Base-by-base conservation (phyloP, 75 land plant genomes). In the Chamaecyparis obtusa region DNA sequence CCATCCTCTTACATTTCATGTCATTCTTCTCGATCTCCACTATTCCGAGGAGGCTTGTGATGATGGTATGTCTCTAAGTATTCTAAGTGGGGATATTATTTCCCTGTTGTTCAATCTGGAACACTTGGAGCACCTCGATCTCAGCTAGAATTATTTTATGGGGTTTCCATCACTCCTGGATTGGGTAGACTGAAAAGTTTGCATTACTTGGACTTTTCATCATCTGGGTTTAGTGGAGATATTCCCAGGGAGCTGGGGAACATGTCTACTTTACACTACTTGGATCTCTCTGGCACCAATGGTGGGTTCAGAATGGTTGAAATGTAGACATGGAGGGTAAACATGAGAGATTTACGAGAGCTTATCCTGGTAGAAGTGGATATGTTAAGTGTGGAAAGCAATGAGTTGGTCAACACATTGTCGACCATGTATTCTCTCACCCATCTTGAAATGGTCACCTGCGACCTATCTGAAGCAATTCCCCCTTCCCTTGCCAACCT, bases 231-330 rank as follows among this genome's bases (percentile, higher is more conserved):
- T 55, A 35, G n/a, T 32, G 91, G 93, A 6, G 49, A 43, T 5
- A 75, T 92, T 82, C 95, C 95, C 30, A 37, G 33, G 32, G 88
- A 88, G n/a, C 76, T 91, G 13, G 92, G 93, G 33, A 89, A 91
- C 39, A 88, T 94, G n/a, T 79, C 89, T 9, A 88, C 35, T n/a
- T 44, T 91, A 41, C 77, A 79, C 16, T 33, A 36, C 37, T 44
- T 48, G 51, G 51, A 48, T 48, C 51, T 48, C 51, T 48, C 11
- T 48, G 0, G n/a, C n/a, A n/a, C 0, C 11, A 9, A n/a, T n/a
- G n/a, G 10, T 9, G 7, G 0, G 9, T 1, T 48, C 13, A 48
- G 51, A 9, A 48, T 48, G 51, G 51, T 48, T 10, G 51, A 48
- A 10, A 9, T 48, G 51, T 1, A 13, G 51, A 9, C 51, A 13